These are phyloP conservation scores for Pichia deserticola DNA, from an alignment of 805 yeast genomes.

Conservation along the genomic window DNA sequence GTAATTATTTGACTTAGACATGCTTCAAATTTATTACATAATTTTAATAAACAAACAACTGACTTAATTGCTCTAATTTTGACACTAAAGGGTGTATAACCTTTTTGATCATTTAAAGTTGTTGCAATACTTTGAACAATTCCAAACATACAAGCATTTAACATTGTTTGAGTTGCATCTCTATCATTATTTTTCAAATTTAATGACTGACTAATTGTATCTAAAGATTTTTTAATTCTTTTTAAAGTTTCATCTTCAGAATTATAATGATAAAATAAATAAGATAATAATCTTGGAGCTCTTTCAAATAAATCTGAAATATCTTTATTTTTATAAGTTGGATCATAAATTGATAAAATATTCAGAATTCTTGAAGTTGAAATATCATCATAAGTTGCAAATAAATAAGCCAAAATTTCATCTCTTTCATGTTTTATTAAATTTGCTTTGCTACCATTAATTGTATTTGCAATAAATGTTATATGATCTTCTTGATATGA, in stretches of 20 bases:
- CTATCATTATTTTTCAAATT: conserved; percentile 19
- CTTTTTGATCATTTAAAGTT: conserved; percentile 64
- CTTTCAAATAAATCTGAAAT: conserved; percentile 25
- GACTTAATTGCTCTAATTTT: conserved; percentile 69
- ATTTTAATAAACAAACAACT: conserved; percentile 54
- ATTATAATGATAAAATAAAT: conserved; percentile 35
- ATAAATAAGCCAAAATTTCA: conserved; percentile 48
- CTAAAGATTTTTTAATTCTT: conserved; percentile 37
- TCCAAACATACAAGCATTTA: conserved; percentile 44
- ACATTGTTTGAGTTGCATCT: conserved; percentile 19
- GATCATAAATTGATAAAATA: conserved; percentile 46
- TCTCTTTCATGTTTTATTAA: conserved; percentile 43
- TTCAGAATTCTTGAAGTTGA: conserved; percentile 44
- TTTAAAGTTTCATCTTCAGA: conserved; percentile 18
- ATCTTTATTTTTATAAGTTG: conserved; percentile 33
- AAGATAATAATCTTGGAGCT: conserved; percentile 1
- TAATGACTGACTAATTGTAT: conserved; percentile 17
- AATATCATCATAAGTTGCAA: conserved; percentile 43
- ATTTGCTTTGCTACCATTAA: conserved; percentile 37
- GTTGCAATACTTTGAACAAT: conserved; percentile 75
- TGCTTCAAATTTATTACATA: conserved; percentile 38
- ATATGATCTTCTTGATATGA: conserved; percentile 58
- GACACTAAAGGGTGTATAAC: conserved; percentile 63
- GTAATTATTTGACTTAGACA: conserved; percentile 80
- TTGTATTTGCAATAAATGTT: conserved; percentile 50